A percentile compares a stretch with the other conserved stretches of the same genome.
These are phyloP conservation scores for Amniculicola lignicola DNA, from an alignment of 495 filamentous ascomycete genomes.

Conservation along the genomic window DNA sequence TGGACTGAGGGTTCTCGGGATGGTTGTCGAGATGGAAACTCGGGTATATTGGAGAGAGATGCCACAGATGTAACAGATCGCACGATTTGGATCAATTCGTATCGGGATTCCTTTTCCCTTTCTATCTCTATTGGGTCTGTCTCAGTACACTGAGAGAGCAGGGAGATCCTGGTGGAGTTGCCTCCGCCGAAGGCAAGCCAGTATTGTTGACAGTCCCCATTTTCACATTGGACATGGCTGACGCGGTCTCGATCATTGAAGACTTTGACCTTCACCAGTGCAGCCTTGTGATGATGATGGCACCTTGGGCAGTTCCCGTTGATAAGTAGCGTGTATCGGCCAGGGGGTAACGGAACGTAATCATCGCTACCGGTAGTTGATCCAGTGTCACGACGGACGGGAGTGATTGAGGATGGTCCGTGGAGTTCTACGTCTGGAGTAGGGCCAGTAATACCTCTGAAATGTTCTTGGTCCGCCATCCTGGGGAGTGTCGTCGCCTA, in stretches of 20 bases:
- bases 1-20: conserved; percentile 8
- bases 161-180: conserved; percentile 13
- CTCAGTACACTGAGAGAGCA: conserved; percentile 13
- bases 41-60: conserved; percentile 20
- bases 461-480: not conserved
- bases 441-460: not conserved
- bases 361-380: conserved; percentile 1
- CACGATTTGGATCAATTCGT: conserved; percentile 8
- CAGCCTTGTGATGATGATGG: conserved; percentile 18
- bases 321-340: conserved; percentile 7
- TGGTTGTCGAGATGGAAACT: not conserved
- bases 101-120: not conserved
- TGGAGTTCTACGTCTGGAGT: not conserved
- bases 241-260: not conserved
- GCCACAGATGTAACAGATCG: conserved; percentile 7
- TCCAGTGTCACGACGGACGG: not conserved
- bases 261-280: not conserved
- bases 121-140: conserved; percentile 5
- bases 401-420: not conserved
- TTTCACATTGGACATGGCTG: conserved; percentile 12
- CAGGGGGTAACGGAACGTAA: conserved; percentile 3
- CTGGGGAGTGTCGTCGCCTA: not conserved
- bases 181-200: conserved; percentile 19
- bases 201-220: not conserved
- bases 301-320: conserved; percentile 24